Evolutionary conservation across 495 filamentous ascomycete species (phyloP).

Genomic region (Aspergillus hancockii): DNA sequence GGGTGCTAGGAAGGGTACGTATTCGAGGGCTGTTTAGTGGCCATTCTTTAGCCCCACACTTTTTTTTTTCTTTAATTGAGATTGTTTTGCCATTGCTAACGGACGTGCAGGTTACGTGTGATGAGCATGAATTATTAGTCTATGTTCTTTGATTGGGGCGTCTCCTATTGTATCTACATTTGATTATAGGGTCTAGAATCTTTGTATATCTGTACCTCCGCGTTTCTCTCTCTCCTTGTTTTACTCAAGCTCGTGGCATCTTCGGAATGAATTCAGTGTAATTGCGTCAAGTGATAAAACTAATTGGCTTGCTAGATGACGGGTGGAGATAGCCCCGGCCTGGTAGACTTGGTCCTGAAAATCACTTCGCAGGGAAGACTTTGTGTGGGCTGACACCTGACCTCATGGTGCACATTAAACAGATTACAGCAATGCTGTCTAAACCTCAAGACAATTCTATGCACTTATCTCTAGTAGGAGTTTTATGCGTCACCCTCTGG

Average conservation of each 20-base stretch:
- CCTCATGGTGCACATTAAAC: background rate
- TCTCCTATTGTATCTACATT: conserved; percentile 27
- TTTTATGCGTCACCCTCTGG: background rate
- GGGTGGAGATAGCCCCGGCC: background rate
- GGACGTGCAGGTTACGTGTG: conserved; percentile 41
- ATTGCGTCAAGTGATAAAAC: background rate
- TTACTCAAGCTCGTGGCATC: background rate
- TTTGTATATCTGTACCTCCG: background rate
- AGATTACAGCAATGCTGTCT: background rate
- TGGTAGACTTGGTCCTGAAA: background rate
- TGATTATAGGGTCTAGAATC: conserved; percentile 17
- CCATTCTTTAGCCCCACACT: conserved; percentile 3
- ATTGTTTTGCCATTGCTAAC: conserved; percentile 1
- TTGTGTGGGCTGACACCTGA: background rate
- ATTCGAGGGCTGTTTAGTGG: background rate
- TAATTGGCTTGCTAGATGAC: background rate
- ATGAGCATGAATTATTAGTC: conserved; percentile 42
- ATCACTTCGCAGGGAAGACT: background rate
- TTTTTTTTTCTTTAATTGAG: background rate
- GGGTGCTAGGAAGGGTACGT: conserved; percentile 72
- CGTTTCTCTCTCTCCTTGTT: background rate
- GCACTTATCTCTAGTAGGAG: too few relatives aligned
- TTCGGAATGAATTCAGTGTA: background rate
- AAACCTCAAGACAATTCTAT: too few relatives aligned
- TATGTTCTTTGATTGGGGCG: conserved; percentile 32